Base-by-base conservation (phyloP, 2,329 filamentous ascomycete genomes). In the Phaeosphaeriaceae sp. region DNA sequence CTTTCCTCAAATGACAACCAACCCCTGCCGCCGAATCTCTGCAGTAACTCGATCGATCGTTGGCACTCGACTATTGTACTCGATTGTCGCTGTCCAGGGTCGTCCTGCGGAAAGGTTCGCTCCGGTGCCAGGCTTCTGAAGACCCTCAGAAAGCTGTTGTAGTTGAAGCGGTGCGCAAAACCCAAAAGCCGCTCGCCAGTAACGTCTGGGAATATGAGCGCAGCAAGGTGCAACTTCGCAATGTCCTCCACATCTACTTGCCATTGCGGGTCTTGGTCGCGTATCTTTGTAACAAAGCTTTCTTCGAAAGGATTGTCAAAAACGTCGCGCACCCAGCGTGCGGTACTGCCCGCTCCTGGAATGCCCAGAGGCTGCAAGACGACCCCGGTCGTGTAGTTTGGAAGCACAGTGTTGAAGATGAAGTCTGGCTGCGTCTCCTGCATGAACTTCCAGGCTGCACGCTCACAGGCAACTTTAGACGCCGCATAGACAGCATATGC, bases 231-330 rank as follows among this genome's bases (percentile, higher is more conserved):
- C 0, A 87, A 69, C 0, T 78, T 71, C 0, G 82, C 84, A 7
- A 71, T 69, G 48, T 88, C 85, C 7, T 81, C 71, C 0, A 85
- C 82, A 57, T 87, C 78, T 19, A 87, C 76, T 50, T 71, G 82
- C 60, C 80, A 81, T 61, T 73, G 65, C 36, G 68, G 60, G 31
- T 47, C 45, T 17, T 47, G 45, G 17, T 47, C 45, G 9, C 45
- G 45, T 22, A 47, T 4, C 9, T 27, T 47, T 22, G 45, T 47
- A 9, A 47, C 22, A 11, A 47, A 47, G 9, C 15, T 19, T 25
- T 47, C 45, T n/a, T 47, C 22, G 22, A 47, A 47, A 17, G 45
- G 45, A 27, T 47, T 9, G 21, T 47, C 45, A 25, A 47, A 47
- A 2, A 47, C 45, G 15, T 47, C 45, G 20, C 45, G 45, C 45